Evolutionary conservation across 345 rosid species (phyloP), one percentile per base, ranked within the genome.

Genomic region (Hypericum perforatum): DNA sequence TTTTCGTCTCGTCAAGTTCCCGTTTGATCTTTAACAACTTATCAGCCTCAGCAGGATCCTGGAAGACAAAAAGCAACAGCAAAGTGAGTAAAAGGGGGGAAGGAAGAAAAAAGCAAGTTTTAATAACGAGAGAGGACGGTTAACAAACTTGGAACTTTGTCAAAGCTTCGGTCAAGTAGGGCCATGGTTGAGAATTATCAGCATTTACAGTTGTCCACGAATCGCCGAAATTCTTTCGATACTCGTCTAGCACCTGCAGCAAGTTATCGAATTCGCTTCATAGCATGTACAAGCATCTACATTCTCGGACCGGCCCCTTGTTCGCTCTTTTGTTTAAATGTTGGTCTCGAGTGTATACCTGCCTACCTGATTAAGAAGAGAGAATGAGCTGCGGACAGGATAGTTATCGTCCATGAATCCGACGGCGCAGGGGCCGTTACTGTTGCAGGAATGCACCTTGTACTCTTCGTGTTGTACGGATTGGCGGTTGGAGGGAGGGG

Each of bases 31-130:
- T 94, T 81, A 94, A 61, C 70, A 89, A 76, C 69, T 89, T 94
- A 68, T 86, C 98, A 3, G 98, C 98, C 74, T 92, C 98, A 8
- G 91, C 95, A 62, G 96, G 98, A 66, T 92, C 96, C 98, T 92
- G 79, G 63, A 60, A 52, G 32, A 46, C 11, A 12, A 22, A 10
- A 14, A 2, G 11, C 12, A 39, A 11, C 45, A 36, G 11, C 9
- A 47, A 54, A 7, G 13, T 22, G 3, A 51, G 6, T 6, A 14
- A 56, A 51, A 37, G 36, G 11, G 13, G 8, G n/a, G 37, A 29
- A n/a, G n/a, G 12, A 43, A 51, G 43, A 32, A 22, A 57, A 54
- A 11, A 43, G n/a, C 7, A n/a, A 49, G 16, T 43, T 64, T 22
- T 22, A 22, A 22, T 22, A 22, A 22, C 32, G 32, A 22, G 32